phyloP scores from a whole-genome alignment of 2,329 filamentous ascomycete species.

The Rhynchosporium graminicola region DNA sequence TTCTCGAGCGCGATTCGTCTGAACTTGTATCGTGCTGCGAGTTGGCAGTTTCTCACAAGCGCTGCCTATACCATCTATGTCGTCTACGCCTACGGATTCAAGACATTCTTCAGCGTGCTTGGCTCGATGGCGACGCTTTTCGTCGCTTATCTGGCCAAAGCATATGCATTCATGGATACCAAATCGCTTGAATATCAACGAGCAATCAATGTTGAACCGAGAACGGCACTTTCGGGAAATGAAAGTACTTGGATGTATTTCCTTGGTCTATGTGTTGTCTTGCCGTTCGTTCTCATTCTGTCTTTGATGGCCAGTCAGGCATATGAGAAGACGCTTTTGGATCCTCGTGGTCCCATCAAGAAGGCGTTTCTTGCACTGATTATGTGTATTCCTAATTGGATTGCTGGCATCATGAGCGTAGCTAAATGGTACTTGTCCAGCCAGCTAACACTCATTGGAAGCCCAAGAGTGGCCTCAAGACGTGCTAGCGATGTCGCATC shows the following conservation, averaged over 20 bases:
- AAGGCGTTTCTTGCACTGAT: not conserved
- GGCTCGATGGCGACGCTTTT: not conserved
- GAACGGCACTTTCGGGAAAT: not conserved
- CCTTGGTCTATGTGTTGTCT: not conserved
- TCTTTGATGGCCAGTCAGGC: not conserved
- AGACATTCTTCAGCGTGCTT: not conserved
- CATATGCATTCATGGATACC: not conserved
- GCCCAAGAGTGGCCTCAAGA: no score
- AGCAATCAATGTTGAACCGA: not conserved
- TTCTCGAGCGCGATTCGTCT: not conserved
- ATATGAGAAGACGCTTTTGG: not conserved
- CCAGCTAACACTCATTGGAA: no score
- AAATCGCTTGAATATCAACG: not conserved
- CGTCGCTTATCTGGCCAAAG: conserved; percentile 1
- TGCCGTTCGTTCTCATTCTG: not conserved
- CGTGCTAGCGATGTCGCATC: no score
- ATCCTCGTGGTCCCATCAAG: not conserved
- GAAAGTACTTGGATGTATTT: not conserved
- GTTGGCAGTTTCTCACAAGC: not conserved
- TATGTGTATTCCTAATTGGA: not conserved
- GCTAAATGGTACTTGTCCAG: not conserved
- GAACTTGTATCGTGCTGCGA: conserved; percentile 2
- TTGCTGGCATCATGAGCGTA: not conserved
- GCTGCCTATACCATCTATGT: not conserved
- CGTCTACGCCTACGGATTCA: conserved; percentile 1